Conservation (phyloP, 2,329 filamentous ascomycete species). For the Calonectria hongkongensis region DNA sequence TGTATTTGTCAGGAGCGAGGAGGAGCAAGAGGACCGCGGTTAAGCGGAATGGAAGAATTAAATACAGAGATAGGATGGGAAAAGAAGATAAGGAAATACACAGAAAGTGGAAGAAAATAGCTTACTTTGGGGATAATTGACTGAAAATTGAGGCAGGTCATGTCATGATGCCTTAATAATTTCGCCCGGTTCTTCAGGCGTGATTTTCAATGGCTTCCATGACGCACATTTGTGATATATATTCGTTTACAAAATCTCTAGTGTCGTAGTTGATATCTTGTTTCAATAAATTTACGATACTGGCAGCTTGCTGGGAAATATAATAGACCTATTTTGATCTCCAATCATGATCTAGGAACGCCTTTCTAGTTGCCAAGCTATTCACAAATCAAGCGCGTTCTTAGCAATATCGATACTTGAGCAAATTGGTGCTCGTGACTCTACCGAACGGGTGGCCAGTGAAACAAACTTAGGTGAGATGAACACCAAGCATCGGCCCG, state of each 20-base stretch:
- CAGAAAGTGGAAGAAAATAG: background rate
- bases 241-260: too few relatives aligned
- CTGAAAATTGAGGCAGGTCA: background rate
- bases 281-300: too few relatives aligned
- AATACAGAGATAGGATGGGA: background rate
- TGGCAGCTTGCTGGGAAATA: too few relatives aligned
- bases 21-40: background rate
- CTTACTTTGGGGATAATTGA: background rate
- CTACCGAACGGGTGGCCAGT: background rate
- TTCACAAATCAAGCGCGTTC: too few relatives aligned
- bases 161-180: too few relatives aligned
- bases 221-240: too few relatives aligned
- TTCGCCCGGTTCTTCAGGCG: background rate
- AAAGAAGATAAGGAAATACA: background rate
- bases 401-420: background rate
- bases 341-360: too few relatives aligned
- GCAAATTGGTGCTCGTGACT: background rate
- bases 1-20: slow-evolving; percentile 1
- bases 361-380: too few relatives aligned
- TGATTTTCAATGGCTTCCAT: background rate
- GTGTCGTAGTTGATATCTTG: too few relatives aligned
- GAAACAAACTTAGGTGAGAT: background rate
- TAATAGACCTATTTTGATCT: too few relatives aligned
- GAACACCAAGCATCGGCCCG: background rate
- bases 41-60: background rate